Evolutionary conservation across 768 basidiomycete genomes (phyloP), one percentile per base, ranked within the genome.

Genomic region (Neoboletus brunneissimus): DNA sequence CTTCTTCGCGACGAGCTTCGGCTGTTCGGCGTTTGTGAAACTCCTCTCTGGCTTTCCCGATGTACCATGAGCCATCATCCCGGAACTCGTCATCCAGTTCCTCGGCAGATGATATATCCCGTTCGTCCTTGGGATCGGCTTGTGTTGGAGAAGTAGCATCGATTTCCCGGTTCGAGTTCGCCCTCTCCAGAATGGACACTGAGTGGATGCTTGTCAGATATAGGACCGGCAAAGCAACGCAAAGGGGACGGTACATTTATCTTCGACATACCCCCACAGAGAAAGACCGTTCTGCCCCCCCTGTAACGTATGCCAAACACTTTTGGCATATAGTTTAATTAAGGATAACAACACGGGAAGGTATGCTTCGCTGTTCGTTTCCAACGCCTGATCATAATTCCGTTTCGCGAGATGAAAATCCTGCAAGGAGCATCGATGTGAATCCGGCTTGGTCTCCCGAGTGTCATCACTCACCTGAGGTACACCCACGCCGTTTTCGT

Each of bases 361-460:
- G 67, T 91, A 94, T 0, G 94, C 95, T 66, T 98, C 94, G 41
- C 76, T 68, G 64, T 95, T 95, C 5, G 90, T 91, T 60, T 95
- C 92, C 42, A 91, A 71, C 5, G 94, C 92, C 52, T 87, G 72
- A 69, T 98, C 97, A 70, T 98, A 98, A 69, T 95, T 89, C 22
- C 97, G 81, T 72, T 98, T 99, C 0, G 97, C 97, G 20, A 98
- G 83, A 71, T 97, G 89, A 77, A 92, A 98, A 72, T 99, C 97
- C 87, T 94, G 61, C 15, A 10, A 16, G 1, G 35, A 22, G 23
- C 6, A 13, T 22, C 18, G 22, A 44, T 50, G 11, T 25, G 22
- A 31, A 38, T 44, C 27, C 1, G 18, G 11, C 16, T 34, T 13
- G 32, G 13, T 34, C 34, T 11, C 43, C 23, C 41, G 3, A 42